These are phyloP conservation scores for Globisporangium heterothallicum DNA, from an alignment of 352 stramenopile genomes.

Conservation along the genomic window DNA sequence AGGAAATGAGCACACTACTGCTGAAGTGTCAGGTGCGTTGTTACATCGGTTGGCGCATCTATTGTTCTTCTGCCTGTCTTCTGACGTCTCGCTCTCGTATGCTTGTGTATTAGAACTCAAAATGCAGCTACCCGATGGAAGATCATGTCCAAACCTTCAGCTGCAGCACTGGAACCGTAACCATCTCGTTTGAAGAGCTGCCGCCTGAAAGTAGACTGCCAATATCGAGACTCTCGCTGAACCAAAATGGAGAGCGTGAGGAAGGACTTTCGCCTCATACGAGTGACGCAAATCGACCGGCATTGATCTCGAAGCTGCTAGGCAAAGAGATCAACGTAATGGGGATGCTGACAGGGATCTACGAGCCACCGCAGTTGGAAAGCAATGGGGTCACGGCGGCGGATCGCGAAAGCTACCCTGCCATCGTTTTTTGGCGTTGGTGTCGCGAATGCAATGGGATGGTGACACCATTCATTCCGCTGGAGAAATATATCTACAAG, in stretches of 20 bases:
- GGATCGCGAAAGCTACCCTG: conserved; percentile 32
- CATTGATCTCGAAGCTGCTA: conserved; percentile 16
- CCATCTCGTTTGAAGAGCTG: conserved; percentile 79
- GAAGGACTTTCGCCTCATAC: conserved; percentile 13
- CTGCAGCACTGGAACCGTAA: conserved; percentile 62
- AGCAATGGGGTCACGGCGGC: conserved; percentile 9
- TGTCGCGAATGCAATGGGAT: conserved; percentile 92
- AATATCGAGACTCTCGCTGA: conserved; percentile 26
- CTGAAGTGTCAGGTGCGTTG: conserved; percentile 71
- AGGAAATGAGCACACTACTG: conserved; percentile 62
- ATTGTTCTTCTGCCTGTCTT: not conserved
- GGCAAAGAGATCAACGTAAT: conserved; percentile 43
- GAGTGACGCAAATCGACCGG: conserved; percentile 14
- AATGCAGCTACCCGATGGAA: conserved; percentile 76
- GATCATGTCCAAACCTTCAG: conserved; percentile 83
- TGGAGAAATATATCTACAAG: conserved; percentile 94
- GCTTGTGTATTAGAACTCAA: conserved; percentile 43
- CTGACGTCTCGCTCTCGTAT: conserved; percentile 1
- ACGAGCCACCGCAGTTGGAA: conserved; percentile 21
- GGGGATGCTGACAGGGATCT: conserved; percentile 30
- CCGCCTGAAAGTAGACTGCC: conserved; percentile 47
- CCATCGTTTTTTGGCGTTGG: conserved; percentile 97
- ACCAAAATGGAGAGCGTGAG: conserved; percentile 25
- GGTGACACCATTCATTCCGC: conserved; percentile 86
- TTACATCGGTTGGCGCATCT: not conserved